Evolutionary conservation across 2,329 filamentous ascomycete genomes (phyloP).

Genomic region (Juglanconis juglandina): DNA sequence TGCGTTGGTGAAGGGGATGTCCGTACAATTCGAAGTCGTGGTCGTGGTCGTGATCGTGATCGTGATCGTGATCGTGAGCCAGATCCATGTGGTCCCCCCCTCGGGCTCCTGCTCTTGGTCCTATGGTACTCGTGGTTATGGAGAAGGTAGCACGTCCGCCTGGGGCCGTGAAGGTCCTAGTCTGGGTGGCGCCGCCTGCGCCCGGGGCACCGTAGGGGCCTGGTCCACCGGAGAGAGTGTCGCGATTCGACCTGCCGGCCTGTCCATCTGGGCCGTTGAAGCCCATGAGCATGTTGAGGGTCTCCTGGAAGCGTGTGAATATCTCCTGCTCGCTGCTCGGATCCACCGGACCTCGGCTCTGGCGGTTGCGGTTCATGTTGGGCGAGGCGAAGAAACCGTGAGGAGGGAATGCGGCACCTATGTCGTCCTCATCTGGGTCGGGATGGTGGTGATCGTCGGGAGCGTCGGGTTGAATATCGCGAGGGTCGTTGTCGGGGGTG

Average conservation of each 20-base stretch:
- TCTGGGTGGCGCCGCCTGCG: background rate
- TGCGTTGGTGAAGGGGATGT: slow-evolving; percentile 8
- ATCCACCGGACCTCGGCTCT: slow-evolving; percentile 15
- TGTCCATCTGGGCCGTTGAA: slow-evolving; percentile 28
- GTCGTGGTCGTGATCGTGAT: slow-evolving; percentile 45
- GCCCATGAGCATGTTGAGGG: slow-evolving; percentile 38
- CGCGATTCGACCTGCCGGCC: slow-evolving; percentile 9
- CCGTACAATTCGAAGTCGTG: slow-evolving; percentile 48
- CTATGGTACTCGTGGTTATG: slow-evolving; percentile 14
- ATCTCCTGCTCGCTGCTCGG: slow-evolving; percentile 33
- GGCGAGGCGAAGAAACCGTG: slow-evolving; percentile 34
- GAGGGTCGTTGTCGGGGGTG: slow-evolving; percentile 59
- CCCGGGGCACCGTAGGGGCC: background rate
- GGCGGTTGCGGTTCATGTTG: background rate
- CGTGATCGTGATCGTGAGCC: slow-evolving; percentile 44
- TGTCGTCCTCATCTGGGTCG: slow-evolving; percentile 58
- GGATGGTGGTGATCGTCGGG: slow-evolving; percentile 39
- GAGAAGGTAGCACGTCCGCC: slow-evolving; percentile 13
- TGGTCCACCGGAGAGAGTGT: background rate
- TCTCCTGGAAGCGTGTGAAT: slow-evolving; percentile 35
- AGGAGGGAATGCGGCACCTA: slow-evolving; percentile 36
- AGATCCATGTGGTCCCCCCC: slow-evolving; percentile 27
- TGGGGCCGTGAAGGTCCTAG: slow-evolving; percentile 10
- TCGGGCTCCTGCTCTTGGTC: background rate
- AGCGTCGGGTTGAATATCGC: slow-evolving; percentile 35